These are phyloP conservation scores for Phialophora tarda DNA, from an alignment of 2,329 filamentous ascomycete species.

Conservation along the genomic window DNA sequence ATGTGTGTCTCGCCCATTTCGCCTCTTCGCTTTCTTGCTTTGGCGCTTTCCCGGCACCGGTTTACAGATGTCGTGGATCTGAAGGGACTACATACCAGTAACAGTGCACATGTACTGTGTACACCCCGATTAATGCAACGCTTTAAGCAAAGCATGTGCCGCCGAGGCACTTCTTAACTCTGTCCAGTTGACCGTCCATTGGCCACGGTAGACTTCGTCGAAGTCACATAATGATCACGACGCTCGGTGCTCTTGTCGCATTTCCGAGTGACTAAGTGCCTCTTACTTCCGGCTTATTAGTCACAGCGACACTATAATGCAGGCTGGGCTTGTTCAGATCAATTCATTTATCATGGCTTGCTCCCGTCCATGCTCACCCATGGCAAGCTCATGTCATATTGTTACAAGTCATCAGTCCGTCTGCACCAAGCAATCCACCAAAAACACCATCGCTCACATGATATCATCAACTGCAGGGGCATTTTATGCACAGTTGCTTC, in stretches of 20 bases:
- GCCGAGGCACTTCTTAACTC: no score
- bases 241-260: no score
- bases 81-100: no score
- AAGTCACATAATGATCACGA: no score
- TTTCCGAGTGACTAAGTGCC: background rate
- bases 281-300: background rate
- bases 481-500: background rate
- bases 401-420: background rate
- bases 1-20: background rate
- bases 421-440: background rate
- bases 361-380: background rate
- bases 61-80: no score
- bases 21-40: background rate
- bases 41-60: no score
- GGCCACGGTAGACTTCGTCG: no score
- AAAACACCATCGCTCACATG: constrained; percentile 1
- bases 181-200: no score
- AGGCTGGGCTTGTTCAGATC: background rate
- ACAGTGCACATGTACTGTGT: no score
- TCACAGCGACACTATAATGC: background rate
- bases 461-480: background rate
- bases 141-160: no score
- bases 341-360: background rate
- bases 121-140: no score
- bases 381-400: background rate